Base-by-base conservation (phyloP, 2,329 filamentous ascomycete species). In the Ophidiomyces ophidiicola region DNA sequence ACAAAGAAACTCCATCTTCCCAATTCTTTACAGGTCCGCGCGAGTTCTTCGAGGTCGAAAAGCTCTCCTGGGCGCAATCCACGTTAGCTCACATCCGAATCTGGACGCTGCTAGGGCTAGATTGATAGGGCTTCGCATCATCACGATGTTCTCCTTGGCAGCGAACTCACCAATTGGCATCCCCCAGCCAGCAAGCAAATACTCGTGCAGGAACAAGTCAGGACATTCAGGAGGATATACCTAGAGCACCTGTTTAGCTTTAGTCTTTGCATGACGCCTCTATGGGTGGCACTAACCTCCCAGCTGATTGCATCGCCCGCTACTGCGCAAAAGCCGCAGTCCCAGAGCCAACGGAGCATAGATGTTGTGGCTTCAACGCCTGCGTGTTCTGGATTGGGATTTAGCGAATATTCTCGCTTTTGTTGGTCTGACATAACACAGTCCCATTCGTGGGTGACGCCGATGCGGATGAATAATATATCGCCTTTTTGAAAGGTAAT, bases 331-430 rank as follows among this genome's bases (percentile, higher is more conserved):
- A 78, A 76, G 10, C 64, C 59, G 17, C 64, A 60, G 39, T 76
- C 65, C 71, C 73, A 77, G n/a, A 77, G 54, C 72, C 73, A 78
- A 23, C 65, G 60, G 7, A 74, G 60, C 14, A 68, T 63, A 7
- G 65, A 66, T 5, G 63, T 59, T 1, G 64, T 66, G 0, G 67
- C 68, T 32, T 71, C 64, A 1, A 74, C 60, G 0, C 70, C 72
- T 19, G 66, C 56, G 2, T 59, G 64, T 42, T 65, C 61, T 1
- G 62, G 62, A 12, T 56, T 58, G 1, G 59, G 53, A 38, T 35
- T 19, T 6, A 57, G 40, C 6, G 52, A 50, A 36, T 60, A 58
- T 14, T 50, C 48, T 20, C 46, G 44, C 38, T 57, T 53, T 35
- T 58, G 51, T 4, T 40, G 44, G 18, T 52, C 46, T 5, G 57